Evolutionary conservation across 495 filamentous ascomycete species (phyloP).

Genomic region (Tetracladium setigerum): DNA sequence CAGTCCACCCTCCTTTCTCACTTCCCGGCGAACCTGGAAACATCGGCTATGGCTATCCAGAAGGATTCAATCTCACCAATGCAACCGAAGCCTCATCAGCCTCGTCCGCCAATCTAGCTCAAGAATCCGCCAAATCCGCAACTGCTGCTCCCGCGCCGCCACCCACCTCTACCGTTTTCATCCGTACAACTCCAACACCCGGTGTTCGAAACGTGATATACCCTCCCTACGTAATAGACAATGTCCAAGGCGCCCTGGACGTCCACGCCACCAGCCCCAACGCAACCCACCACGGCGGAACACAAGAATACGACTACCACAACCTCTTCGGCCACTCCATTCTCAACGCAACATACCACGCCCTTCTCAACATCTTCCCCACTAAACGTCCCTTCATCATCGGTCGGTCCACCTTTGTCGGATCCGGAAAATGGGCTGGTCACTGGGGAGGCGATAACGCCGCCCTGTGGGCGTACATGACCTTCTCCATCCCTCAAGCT

Average conservation of each 20-base stretch:
- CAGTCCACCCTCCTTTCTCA: conserved; percentile 57
- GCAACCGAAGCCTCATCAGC: conserved; percentile 57
- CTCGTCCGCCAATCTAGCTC: conserved; percentile 42
- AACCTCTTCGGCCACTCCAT: conserved; percentile 71
- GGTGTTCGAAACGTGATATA: conserved; percentile 67
- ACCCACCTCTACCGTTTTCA: conserved; percentile 36
- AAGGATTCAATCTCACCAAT: conserved; percentile 66
- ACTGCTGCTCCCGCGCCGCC: conserved; percentile 15
- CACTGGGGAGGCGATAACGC: conserved; percentile 87
- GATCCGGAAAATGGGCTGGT: conserved; percentile 71
- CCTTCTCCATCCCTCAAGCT: conserved; percentile 74
- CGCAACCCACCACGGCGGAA: conserved; percentile 66
- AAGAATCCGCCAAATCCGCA: conserved; percentile 33
- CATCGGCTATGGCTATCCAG: conserved; percentile 56
- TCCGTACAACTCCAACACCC: conserved; percentile 58
- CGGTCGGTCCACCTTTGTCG: conserved; percentile 74
- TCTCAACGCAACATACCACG: conserved; percentile 73
- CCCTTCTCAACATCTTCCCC: conserved; percentile 52
- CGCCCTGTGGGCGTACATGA: conserved; percentile 61
- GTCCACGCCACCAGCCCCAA: conserved; percentile 71
- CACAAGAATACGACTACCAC: conserved; percentile 73
- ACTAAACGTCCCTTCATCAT: conserved; percentile 79
- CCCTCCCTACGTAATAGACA: conserved; percentile 77
- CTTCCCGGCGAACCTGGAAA: conserved; percentile 61
- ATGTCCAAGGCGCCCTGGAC: conserved; percentile 68